Base-by-base conservation (phyloP, 306 rosid species). In the Alnus rubra region DNA sequence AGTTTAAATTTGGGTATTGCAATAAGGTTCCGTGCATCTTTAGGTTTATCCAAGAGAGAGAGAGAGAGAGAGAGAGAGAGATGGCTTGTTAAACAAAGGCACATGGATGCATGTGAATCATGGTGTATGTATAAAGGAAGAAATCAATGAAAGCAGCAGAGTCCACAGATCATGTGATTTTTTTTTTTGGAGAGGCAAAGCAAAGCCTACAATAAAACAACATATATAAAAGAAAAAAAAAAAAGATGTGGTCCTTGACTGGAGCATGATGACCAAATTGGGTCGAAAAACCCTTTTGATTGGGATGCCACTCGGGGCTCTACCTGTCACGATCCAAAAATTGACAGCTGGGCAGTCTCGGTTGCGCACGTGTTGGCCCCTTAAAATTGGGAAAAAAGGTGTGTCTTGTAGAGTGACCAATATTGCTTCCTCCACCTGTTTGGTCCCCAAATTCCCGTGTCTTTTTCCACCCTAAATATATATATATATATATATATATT, bases 61-160 rank as follows among this genome's bases (percentile, higher is more conserved):
- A 52, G 23, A 58, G 54, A 49, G 68, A 75, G 6, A 55, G 56
- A 53, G 23, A 76, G 55, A 71, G 63, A 82, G 62, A 76, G 84
- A 78, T 55, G 73, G 81, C 75, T 76, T 84, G 86, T 59, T 80
- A 81, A 78, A 88, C 74, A 84, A 87, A 74, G 53, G 93, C 92
- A 92, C 97, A 90, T 90, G 92, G 91, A 14, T 77, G 94, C 97
- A 90, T 81, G 92, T 85, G 94, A 77, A 79, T 67, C 78, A 74
- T 80, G 82, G 74, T 67, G 83, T 81, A 78, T 60, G 49, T 84
- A 74, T 80, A 60, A 87, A 77, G 76, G 76, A 69, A 79, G 71
- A 82, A 82, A 78, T 71, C 75, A 79, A 85, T 47, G 75, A 82
- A 74, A 69, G 71, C 56, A 65, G 19, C 82, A 72, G 72, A 71